Evolutionary conservation across 2,329 filamentous ascomycete genomes (phyloP), one percentile per base, ranked within the genome.

Genomic region (Parafenestella ontariensis): DNA sequence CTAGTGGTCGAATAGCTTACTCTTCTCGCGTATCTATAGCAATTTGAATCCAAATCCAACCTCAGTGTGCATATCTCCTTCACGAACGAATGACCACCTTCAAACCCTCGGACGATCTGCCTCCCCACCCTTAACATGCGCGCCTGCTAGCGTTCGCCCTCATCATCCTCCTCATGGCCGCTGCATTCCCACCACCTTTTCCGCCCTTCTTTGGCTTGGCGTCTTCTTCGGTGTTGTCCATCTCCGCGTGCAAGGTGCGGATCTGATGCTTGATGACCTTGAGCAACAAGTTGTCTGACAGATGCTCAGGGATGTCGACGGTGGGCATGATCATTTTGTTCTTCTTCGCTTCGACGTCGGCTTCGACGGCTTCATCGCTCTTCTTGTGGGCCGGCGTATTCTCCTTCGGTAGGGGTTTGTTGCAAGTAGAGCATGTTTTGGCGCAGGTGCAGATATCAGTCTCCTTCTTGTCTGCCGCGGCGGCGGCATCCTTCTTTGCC

Each of bases 181-280:
- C 23, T 7, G 41, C 26, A n/a, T 31, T 18, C 21, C 1, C n/a
- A 17, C 15, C 24, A 18, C 24, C 11, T 2, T 18, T 20, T 24
- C 21, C 15, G 20, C 9, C 39, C 46, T 57, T 59, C 54, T 61
- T 68, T 18, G 58, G 52, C 59, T 55, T 58, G 24, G 56, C 49
- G 21, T 58, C 61, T 26, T 64, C 61, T 39, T 63, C 58, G 20
- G 68, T 68, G 44, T 67, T 71, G 18, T 73, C 71, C 63, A 78
- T 69, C 54, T 78, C 74, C 15, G 68, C 65, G 46, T 73, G 66
- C 55, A 78, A 48, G 15, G 71, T 72, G 29, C 65, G 58, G 31
- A 77, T 72, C 49, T 77, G 73, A 43, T 73, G 61, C 58, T 71
- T 71, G 55, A 77, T 60, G 0, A 73, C 66, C 57, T 60, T 73